These are phyloP conservation scores for Aspergillus pseudonomiae DNA, from an alignment of 2,329 filamentous ascomycete genomes.

Conservation along the genomic window DNA sequence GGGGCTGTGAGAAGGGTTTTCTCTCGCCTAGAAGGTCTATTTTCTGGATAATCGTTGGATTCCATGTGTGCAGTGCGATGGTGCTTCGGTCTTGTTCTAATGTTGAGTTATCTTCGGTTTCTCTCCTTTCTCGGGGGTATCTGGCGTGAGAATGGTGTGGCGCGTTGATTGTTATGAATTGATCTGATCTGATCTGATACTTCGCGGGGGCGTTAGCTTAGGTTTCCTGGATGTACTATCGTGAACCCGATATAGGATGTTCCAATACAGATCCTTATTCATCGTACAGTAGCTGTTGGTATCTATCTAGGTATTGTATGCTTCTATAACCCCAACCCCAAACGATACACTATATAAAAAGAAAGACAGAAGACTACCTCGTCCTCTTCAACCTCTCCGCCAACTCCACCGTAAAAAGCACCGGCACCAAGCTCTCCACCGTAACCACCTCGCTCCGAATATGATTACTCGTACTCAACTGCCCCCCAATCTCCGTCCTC, in stretches of 20 bases:
- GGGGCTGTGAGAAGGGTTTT: background rate
- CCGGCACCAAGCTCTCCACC: slow-evolving; percentile 64
- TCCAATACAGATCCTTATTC: background rate
- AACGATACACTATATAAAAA: background rate
- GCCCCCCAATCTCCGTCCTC: slow-evolving; percentile 74
- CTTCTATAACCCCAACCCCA: too few species aligned
- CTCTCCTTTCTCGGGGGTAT: background rate
- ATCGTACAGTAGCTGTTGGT: background rate
- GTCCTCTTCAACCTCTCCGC: slow-evolving; percentile 40
- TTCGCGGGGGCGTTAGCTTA: background rate
- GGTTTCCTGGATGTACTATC: slow-evolving; percentile 7
- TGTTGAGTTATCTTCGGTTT: background rate
- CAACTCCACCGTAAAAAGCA: slow-evolving; percentile 76
- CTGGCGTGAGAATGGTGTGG: background rate
- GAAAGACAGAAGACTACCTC: slow-evolving; percentile 6
- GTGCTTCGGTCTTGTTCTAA: background rate
- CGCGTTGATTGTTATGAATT: background rate
- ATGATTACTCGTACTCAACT: slow-evolving; percentile 80
- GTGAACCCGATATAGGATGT: background rate
- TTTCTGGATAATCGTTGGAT: background rate
- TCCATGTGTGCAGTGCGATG: background rate
- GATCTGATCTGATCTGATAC: background rate
- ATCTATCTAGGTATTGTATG: background rate
- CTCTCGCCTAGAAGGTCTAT: background rate
- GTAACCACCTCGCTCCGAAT: slow-evolving; percentile 64